Evolutionary conservation across 371 early-diverging fungal genomes (phyloP), one percentile per base, ranked within the genome.

Genomic region (Mucor sp.): DNA sequence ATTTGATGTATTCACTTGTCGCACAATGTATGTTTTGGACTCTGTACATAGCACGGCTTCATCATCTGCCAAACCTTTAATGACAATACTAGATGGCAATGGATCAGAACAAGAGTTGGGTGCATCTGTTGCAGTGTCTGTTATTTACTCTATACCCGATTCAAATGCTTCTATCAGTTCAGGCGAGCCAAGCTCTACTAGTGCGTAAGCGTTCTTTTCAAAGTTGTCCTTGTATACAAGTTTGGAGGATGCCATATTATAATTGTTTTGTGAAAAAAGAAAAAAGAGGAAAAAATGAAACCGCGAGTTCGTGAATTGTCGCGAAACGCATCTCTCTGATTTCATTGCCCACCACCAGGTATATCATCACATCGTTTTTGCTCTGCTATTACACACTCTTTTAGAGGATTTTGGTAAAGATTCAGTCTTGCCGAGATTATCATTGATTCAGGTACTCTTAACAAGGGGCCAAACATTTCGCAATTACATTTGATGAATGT

Each of bases 21-120:
- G 78, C 30, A 87, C 58, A 43, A 65, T 65, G 63, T 73, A 89
- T 0, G 89, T 87, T n/a, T 67, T 65, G 0, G 62, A 64, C 9
- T 69, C 67, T 32, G 87, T 86, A 74, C 87, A 87, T 32, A 89
- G 65, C 4, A 87, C 87, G 8, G 87, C 87, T 55, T 84, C 86
- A 59, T 87, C 87, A 21, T 84, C 82, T 6, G 79, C 72, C 21
- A 70, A 47, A 6, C 84, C 84, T 69, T 84, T 84, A 58, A 84
- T 81, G 30, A 71, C 68, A 27, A 81, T 55, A 23, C 82, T 81
- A 58, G 21, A 17, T 33, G 14, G 15, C 27, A 7, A 35, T 41
- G 19, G 35, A 39, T 41, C 5, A 41, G 41, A 41, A 41, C 41
- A 17, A 7, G 25, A 15, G 4, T 15, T n/a, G n/a, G n/a, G n/a